Percentiles rank a stretch among this genome's conserved stretches.
phyloP scores from a whole-genome alignment of 768 basidiomycete genomes.

The Clitopilus hobsonii region DNA sequence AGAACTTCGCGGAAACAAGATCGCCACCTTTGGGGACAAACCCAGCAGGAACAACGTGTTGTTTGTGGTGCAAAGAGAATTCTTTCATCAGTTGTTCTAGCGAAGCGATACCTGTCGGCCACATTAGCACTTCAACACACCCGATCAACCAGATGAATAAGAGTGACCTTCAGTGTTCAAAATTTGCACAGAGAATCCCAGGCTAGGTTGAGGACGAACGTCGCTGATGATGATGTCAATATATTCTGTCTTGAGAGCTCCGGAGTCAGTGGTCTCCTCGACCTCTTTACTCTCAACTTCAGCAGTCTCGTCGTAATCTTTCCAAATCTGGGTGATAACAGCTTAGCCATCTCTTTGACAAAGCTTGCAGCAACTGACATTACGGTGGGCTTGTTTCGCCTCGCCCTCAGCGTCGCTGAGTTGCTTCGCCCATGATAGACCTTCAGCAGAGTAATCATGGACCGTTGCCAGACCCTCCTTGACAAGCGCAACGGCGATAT shows the following conservation, averaged over 20 bases:
- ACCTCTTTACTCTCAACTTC: slow-evolving; percentile 48
- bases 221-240: slow-evolving; percentile 92
- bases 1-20: slow-evolving; percentile 91
- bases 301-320: slow-evolving; percentile 72
- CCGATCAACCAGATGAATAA: background rate
- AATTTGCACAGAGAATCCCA: slow-evolving; percentile 90
- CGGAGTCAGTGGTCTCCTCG: slow-evolving; percentile 38
- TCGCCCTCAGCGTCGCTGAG: slow-evolving; percentile 85
- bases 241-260: slow-evolving; percentile 75
- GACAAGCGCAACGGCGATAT: slow-evolving; percentile 79
- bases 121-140: too few species aligned
- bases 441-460: slow-evolving; percentile 84
- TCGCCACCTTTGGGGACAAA: slow-evolving; percentile 85
- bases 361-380: slow-evolving; percentile 38
- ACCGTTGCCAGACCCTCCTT: slow-evolving; percentile 86
- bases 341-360: background rate
- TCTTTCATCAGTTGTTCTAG: slow-evolving; percentile 94
- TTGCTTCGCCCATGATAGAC: slow-evolving; percentile 73
- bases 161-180: slow-evolving; percentile 81
- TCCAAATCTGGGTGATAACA: slow-evolving; percentile 68
- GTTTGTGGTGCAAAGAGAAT: slow-evolving; percentile 82
- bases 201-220: slow-evolving; percentile 66
- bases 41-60: slow-evolving; percentile 53
- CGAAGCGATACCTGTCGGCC: slow-evolving; percentile 91
- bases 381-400: slow-evolving; percentile 74